These are phyloP conservation scores for Plantago ovata DNA, from an alignment of 257 asterid species.

Conservation along the genomic window DNA sequence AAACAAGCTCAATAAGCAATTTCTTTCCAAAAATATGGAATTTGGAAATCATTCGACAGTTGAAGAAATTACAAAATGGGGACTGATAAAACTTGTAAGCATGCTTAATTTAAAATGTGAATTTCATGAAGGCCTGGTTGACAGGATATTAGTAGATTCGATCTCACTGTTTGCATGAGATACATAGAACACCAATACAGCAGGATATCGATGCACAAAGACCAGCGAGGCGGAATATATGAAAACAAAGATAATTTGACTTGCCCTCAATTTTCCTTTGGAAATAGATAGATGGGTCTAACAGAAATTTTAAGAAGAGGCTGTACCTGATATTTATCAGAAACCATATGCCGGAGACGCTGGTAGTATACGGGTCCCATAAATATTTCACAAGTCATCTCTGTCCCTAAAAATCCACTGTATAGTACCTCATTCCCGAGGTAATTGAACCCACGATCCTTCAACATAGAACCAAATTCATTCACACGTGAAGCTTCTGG, in stretches of 20 bases:
- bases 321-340: constrained; percentile 88
- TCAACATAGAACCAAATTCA: constrained; percentile 76
- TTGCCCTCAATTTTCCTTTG: neutral
- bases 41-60: no score
- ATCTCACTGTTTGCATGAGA: no score
- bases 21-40: neutral
- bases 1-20: neutral
- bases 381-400: constrained; percentile 84
- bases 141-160: no score
- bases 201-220: no score
- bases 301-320: constrained; percentile 4
- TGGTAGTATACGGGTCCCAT: constrained; percentile 98
- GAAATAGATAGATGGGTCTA: neutral
- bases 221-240: no score
- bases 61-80: neutral
- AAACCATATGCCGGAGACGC: constrained; percentile 97
- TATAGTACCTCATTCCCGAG: constrained; percentile 83
- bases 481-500: constrained; percentile 65
- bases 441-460: constrained; percentile 75
- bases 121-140: neutral
- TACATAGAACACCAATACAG: neutral
- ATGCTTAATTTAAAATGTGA: neutral
- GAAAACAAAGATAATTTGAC: no score
- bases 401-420: constrained; percentile 92
- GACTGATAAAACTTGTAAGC: neutral